Conservation (phyloP, 768 basidiomycete species). For the Podaxis carcinomalis region DNA sequence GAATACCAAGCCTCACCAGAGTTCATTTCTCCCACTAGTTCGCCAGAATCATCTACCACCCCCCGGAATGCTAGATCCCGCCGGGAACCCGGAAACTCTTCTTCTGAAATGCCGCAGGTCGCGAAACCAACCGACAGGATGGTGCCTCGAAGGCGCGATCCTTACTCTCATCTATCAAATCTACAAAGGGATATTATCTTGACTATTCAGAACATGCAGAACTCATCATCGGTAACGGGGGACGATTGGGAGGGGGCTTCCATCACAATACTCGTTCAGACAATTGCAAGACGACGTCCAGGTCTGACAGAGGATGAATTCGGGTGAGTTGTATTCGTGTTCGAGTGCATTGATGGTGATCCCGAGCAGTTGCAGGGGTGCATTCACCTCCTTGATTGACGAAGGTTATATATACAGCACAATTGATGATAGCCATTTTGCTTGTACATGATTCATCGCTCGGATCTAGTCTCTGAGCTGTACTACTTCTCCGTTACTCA, state of each 20-base stretch:
- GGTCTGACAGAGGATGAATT: constrained; percentile 2
- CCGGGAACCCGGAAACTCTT: background rate
- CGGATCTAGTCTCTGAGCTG: background rate
- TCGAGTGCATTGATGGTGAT: background rate
- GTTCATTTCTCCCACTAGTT: background rate
- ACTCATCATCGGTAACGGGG: background rate
- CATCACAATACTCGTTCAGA: background rate
- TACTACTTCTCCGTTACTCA: background rate
- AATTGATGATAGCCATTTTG: constrained; percentile 23
- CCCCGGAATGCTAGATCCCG: background rate
- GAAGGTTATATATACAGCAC: constrained; percentile 22
- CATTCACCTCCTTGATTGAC: constrained; percentile 19
- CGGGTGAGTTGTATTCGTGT: constrained; percentile 6
- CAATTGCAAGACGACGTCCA: background rate
- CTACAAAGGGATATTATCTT: constrained; percentile 21
- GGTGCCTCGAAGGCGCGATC: constrained; percentile 12
- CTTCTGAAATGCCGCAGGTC: background rate
- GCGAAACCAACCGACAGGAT: background rate
- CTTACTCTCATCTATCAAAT: constrained; percentile 17
- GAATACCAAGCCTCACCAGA: background rate
- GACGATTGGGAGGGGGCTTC: background rate
- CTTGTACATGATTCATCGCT: constrained; percentile 1
- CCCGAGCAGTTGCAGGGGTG: constrained; percentile 12
- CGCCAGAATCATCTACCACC: background rate
- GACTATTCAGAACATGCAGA: constrained; percentile 5